Evolutionary conservation across 352 stramenopile genomes (phyloP), one percentile per base, ranked within the genome.

Genomic region (Albugo candida): DNA sequence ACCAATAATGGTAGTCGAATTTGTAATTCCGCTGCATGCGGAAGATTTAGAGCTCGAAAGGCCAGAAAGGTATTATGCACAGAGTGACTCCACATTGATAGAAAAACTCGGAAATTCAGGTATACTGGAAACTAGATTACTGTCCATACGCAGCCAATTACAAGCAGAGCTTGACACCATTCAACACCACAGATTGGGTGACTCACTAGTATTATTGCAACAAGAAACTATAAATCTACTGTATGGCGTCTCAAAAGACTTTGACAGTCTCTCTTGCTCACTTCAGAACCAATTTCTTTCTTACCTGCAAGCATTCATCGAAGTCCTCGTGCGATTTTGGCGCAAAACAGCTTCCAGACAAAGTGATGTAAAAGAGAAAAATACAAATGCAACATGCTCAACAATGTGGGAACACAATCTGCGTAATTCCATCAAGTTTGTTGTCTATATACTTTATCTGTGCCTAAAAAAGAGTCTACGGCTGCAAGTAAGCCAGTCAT

Each of bases 1-100:
- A 8, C 24, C 24, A 31, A 31, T 31, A 10, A 31, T 31, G 24
- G 24, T 31, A 3, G 80, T 75, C 59, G 67, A 83, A 61, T 88
- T 88, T 56, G 61, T 83, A 31, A 71, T 88, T 55, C 76, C 76
- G 50, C 61, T 85, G 51, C 72, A 85, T 49, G 51, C 69, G 39
- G 60, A 75, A 35, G 76, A 88, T 56, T 54, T 88, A 45, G 76
- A 88, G 56, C 62, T 85, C 46, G 54, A 69, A 43, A 81, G 82
- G 49, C 53, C 59, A 41, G 70, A 69, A 41, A 65, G 76, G 45
- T 73, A 80, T 46, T 71, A 80, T 52, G 76, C 61, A 59, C n/a
- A 55, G 64, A 19, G 67, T 85, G 41, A 65, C 69, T 48, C 55
- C 41, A 18, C 42, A 14, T 16, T 42, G 47, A 34, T 38, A 47